Evolutionary conservation across 495 filamentous ascomycete genomes (phyloP).

Genomic region (Penicillium longicatenatum): DNA sequence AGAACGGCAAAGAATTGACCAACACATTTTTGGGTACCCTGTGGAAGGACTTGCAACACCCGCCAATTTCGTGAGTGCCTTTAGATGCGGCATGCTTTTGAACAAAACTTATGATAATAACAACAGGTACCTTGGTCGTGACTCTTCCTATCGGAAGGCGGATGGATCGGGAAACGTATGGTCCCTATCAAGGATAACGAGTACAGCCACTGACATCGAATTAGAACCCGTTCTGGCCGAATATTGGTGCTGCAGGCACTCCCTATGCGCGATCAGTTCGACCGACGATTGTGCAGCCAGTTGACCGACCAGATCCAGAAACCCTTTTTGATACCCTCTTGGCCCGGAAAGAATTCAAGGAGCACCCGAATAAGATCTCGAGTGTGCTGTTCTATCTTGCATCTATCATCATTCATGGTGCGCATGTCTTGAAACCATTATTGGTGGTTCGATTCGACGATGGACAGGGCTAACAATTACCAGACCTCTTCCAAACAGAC

Average conservation of each 20-base stretch:
- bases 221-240: conserved; percentile 61
- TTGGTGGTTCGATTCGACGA: background rate
- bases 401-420: conserved; percentile 84
- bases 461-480: background rate
- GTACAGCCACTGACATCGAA: background rate
- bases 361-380: conserved; percentile 79
- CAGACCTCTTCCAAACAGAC: conserved; percentile 65
- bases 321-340: conserved; percentile 78
- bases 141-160: conserved; percentile 63
- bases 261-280: conserved; percentile 74
- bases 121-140: conserved; percentile 50
- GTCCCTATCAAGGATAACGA: background rate
- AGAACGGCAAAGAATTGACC: conserved; percentile 54
- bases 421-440: background rate
- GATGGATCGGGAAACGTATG: conserved; percentile 70
- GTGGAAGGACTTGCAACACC: conserved; percentile 71
- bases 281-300: conserved; percentile 62
- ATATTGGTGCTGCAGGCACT: conserved; percentile 63
- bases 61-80: conserved; percentile 58
- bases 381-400: conserved; percentile 89
- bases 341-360: conserved; percentile 60
- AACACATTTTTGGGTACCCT: conserved; percentile 61
- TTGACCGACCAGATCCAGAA: conserved; percentile 70
- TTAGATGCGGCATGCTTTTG: background rate
- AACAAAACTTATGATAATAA: conserved; percentile 20